Evolutionary conservation across 2,329 filamentous ascomycete species (phyloP).

Genomic region (Clarireedia hainanense): DNA sequence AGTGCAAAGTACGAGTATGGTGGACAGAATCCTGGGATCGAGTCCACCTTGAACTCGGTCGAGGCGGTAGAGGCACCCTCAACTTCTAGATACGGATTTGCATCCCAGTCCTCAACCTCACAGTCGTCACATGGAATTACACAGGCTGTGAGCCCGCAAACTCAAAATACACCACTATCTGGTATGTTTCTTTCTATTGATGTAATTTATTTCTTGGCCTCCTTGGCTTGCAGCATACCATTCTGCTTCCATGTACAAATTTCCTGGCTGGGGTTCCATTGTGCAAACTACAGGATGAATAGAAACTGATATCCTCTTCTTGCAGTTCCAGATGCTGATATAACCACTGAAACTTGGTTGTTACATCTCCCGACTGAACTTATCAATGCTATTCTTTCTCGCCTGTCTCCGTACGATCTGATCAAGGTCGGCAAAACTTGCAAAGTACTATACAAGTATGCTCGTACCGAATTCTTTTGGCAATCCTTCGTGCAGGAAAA

Average conservation of each 20-base stretch:
- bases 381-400: conserved; percentile 61
- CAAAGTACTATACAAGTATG: conserved; percentile 49
- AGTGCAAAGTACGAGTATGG: conserved; percentile 4
- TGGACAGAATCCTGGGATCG: conserved; percentile 1
- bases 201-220: neutral
- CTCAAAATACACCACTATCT: neutral
- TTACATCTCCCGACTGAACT: conserved; percentile 65
- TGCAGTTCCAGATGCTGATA: neutral
- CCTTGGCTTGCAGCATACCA: conserved; percentile 8
- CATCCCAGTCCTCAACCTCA: neutral
- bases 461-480: conserved; percentile 65
- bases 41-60: conserved; percentile 3
- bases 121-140: neutral
- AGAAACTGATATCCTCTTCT: neutral
- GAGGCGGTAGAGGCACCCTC: conserved; percentile 3
- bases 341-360: conserved; percentile 28
- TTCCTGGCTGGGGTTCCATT: conserved; percentile 2
- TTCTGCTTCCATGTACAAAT: neutral
- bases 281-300: neutral
- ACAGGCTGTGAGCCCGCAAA: neutral
- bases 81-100: neutral
- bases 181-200: neutral
- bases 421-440: conserved; percentile 52
- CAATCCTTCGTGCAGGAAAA: conserved; percentile 59
- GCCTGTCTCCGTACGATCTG: conserved; percentile 59